phyloP scores from a whole-genome alignment of 371 early-diverging fungal genomes.

The Haplosporangium sp. region DNA sequence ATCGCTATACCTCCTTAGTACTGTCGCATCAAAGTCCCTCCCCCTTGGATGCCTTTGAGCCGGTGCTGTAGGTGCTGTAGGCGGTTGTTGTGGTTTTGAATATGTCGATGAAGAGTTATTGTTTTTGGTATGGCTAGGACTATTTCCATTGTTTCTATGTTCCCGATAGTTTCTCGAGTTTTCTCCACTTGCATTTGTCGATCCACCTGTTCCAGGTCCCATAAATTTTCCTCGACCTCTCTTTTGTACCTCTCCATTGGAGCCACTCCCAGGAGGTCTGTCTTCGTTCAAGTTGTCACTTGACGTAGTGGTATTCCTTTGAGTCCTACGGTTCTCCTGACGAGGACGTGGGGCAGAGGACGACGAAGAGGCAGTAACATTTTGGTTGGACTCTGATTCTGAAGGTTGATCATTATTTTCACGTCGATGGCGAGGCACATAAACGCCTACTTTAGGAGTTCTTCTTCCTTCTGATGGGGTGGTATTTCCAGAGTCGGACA shows the following conservation, averaged over 20 bases:
- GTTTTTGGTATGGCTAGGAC: neutral
- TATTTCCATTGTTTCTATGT: neutral
- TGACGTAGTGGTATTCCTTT: conserved; percentile 6
- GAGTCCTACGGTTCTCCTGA: neutral
- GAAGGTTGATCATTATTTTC: conserved; percentile 10
- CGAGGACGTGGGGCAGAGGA: conserved; percentile 15
- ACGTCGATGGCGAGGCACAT: conserved; percentile 52
- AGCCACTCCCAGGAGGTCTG: conserved; percentile 12
- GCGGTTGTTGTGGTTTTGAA: conserved; percentile 4
- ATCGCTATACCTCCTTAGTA: conserved; percentile 41
- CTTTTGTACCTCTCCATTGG: conserved; percentile 32
- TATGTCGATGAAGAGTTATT: conserved; percentile 8
- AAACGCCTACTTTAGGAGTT: conserved; percentile 42
- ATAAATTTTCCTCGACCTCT: conserved; percentile 50
- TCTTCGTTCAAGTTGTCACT: conserved; percentile 10
- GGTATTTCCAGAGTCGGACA: conserved; percentile 29
- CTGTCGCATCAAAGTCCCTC: conserved; percentile 58
- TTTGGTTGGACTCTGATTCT: conserved; percentile 10
- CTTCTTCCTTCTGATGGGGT: conserved; percentile 15
- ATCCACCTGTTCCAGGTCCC: conserved; percentile 23
- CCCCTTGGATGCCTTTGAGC: conserved; percentile 40
- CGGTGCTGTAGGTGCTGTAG: conserved; percentile 17
- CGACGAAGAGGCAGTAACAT: conserved; percentile 10
- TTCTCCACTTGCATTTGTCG: conserved; percentile 2
- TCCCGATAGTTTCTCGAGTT: conserved; percentile 4